These are phyloP conservation scores for Cochlearia excelsa DNA, from an alignment of 345 rosid species.

Conservation along the genomic window DNA sequence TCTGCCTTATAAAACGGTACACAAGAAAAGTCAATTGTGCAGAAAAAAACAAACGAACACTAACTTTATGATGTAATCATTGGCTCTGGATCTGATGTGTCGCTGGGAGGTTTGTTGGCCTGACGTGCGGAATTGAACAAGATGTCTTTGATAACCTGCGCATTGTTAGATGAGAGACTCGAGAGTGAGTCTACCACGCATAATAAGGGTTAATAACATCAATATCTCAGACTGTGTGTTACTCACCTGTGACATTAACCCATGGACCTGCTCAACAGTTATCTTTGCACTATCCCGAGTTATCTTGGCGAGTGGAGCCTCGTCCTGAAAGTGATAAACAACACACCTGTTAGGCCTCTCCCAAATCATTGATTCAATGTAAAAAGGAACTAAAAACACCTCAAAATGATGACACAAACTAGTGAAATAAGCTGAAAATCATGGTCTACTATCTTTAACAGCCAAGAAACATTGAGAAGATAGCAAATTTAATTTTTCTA, in stretches of 20 bases:
- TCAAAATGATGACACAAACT: background rate
- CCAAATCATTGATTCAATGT: background rate
- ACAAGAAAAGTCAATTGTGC: conserved; percentile 16
- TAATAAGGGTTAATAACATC: background rate
- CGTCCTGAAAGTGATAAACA: conserved; percentile 62
- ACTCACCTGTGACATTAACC: conserved; percentile 96
- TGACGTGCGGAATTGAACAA: conserved; percentile 84
- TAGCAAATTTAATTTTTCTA: background rate
- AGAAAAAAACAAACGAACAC: conserved; percentile 11
- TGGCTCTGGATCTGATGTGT: conserved; percentile 79
- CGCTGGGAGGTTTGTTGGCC: conserved; percentile 48
- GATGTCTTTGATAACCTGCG: conserved; percentile 89
- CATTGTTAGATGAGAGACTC: background rate
- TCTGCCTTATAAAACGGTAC: conserved; percentile 28
- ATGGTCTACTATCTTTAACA: conserved; percentile 12
- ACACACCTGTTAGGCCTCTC: conserved; percentile 8
- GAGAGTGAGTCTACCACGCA: background rate
- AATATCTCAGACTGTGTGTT: background rate
- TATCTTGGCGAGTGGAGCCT: conserved; percentile 93
- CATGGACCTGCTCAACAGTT: conserved; percentile 97
- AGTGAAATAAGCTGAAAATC: conserved; percentile 5
- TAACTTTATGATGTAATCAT: conserved; percentile 79
- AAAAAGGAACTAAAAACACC: background rate
- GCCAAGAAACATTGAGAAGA: conserved; percentile 21
- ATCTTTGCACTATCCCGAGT: conserved; percentile 96